Base-by-base conservation (phyloP, 352 stramenopile species). In the Globisporangium spiculum region DNA sequence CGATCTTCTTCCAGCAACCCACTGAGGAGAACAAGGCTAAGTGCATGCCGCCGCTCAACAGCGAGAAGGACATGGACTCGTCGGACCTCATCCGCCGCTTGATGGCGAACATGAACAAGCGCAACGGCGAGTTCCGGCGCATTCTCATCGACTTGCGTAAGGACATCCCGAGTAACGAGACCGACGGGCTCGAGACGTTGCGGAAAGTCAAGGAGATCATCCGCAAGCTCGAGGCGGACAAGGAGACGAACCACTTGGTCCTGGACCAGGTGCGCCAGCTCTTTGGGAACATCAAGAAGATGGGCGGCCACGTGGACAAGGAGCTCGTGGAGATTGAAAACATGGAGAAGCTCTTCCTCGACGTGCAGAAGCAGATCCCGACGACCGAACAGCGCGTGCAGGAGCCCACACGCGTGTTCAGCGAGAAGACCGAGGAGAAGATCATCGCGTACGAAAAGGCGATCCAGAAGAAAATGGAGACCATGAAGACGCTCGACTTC, bases 361-460 rank as follows among this genome's bases (percentile, higher is more conserved):
- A 96, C 36, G 85, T 96, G 3, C 77, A 93, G 68, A 90, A 88
- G 62, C 88, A 94, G 67, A 75, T 94, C 22, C 88, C 88, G 20
- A 65, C 81, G 5, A 94, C 88, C 0, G 84, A 96, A 58, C 82
- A 93, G 50, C 83, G 86, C 20, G 80, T 82, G 5, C 84, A 92
- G 60, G 85, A 92, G 34, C 88, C 86, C 18, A 94, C 86, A 12
- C 85, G 86, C n/a, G 72, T 92, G n/a, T 94, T 94, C 60, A 91
- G 86, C 20, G 86, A 94, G 54, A 96, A 98, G 75, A 98, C 94
- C 0, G 83, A 98, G 67, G 94, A 97, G 56, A 95, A 97, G 65
- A 96, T 99, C 59, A 73, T 96, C 44, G 79, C 76, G 14, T 99
- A 99, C 73, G 91, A 98, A 68, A 91, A 91, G 65, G 88, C 85